Evolutionary conservation across 75 land plant species (phyloP).

Genomic region (Cryptomeria japonica): DNA sequence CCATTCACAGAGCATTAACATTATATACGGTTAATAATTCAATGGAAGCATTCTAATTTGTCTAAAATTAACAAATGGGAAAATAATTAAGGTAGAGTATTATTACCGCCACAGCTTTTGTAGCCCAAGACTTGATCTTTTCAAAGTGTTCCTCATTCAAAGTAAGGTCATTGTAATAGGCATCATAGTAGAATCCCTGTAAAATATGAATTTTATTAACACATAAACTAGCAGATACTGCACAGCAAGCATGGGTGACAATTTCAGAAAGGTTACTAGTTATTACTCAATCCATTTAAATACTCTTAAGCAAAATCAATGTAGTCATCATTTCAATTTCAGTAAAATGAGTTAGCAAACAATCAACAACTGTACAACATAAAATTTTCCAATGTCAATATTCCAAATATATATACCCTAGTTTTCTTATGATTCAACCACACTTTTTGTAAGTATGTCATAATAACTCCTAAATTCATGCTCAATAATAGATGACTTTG

Average conservation of each 20-base stretch:
- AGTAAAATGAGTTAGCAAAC: background rate
- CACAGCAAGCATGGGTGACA: background rate
- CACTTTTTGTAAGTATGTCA: background rate
- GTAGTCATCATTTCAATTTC: background rate
- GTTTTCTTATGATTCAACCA: background rate
- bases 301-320: background rate
- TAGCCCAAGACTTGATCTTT: slow-evolving; percentile 57
- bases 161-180: slow-evolving; percentile 77
- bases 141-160: slow-evolving; percentile 89
- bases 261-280: background rate
- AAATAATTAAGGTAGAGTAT: background rate
- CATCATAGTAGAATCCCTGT: slow-evolving; percentile 99
- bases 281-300: background rate
- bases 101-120: slow-evolving; percentile 67
- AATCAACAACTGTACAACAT: background rate
- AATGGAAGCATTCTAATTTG: background rate
- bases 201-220: background rate
- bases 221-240: background rate
- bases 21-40: background rate
- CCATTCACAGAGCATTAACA: background rate
- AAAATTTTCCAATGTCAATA: background rate
- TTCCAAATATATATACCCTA: background rate
- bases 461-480: background rate
- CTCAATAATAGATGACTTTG: background rate
- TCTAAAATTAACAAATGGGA: background rate